phyloP scores from a whole-genome alignment of 1,284 basidiomycete species.

The Sutorius eximius region DNA sequence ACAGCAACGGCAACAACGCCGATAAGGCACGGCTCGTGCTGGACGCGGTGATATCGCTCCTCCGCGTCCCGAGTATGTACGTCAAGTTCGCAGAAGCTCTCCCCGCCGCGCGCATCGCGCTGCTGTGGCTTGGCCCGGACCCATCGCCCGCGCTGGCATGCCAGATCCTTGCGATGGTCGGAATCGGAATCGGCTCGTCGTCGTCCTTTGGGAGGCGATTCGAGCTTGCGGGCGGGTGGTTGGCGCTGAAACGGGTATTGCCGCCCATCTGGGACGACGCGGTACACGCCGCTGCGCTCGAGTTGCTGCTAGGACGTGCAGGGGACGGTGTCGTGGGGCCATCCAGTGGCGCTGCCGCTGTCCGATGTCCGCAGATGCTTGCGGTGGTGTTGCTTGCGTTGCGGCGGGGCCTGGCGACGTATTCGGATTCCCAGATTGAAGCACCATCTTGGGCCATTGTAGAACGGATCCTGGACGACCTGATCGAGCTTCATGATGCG shows the following conservation, averaged over 20 bases:
- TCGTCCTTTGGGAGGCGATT: conserved; percentile 69
- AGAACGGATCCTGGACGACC: conserved; percentile 53
- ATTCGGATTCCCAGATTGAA: conserved; percentile 10
- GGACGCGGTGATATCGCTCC: conserved; percentile 54
- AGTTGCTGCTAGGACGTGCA: conserved; percentile 56
- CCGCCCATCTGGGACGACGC: conserved; percentile 63
- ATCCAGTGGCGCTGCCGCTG: neutral
- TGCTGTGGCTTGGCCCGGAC: conserved; percentile 70
- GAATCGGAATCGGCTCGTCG: conserved; percentile 52
- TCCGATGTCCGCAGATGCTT: conserved; percentile 49
- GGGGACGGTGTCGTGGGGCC: neutral
- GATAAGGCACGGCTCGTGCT: conserved; percentile 65
- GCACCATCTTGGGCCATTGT: conserved; percentile 23
- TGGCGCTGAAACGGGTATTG: conserved; percentile 60
- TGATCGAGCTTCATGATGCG: conserved; percentile 62
- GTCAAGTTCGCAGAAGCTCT: conserved; percentile 65
- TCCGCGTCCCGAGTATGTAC: conserved; percentile 55
- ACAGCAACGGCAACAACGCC: conserved; percentile 3
- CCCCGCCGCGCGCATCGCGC: conserved; percentile 70
- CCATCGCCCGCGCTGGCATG: conserved; percentile 60
- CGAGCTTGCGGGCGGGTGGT: conserved; percentile 77
- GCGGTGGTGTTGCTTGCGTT: conserved; percentile 66
- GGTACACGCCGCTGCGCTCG: conserved; percentile 66
- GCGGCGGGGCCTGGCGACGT: conserved; percentile 40
- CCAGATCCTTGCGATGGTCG: conserved; percentile 60